Percentiles rank a stretch among this genome's conserved stretches.
Conservation (phyloP, 495 filamentous ascomycete species). For the Talaromyces stipitatus region DNA sequence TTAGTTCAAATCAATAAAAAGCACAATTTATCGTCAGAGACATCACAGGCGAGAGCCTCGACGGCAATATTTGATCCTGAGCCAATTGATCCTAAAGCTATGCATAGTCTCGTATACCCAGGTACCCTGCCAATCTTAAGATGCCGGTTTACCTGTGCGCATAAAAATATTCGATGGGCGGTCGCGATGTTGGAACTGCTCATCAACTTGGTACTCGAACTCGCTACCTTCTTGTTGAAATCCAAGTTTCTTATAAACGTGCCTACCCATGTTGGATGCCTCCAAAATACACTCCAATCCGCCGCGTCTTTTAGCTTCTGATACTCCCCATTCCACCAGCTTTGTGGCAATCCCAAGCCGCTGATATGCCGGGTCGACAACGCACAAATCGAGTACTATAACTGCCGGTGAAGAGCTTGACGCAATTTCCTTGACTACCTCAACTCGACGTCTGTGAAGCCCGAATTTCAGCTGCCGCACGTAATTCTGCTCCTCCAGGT, state of each 20-base stretch:
- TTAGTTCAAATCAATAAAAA: too few species aligned
- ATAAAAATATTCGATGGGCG: constrained; percentile 30
- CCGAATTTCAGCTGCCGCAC: constrained; percentile 21
- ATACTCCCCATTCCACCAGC: constrained; percentile 34
- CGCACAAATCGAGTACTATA: constrained; percentile 31
- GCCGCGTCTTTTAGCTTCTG: constrained; percentile 28
- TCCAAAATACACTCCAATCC: constrained; percentile 29
- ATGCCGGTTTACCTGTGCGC: constrained; percentile 15
- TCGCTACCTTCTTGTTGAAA: constrained; percentile 25
- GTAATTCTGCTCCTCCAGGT: constrained; percentile 28
- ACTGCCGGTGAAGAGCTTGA: constrained; percentile 20
- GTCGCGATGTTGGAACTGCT: constrained; percentile 18
- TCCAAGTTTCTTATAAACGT: constrained; percentile 30
- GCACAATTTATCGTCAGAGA: too few species aligned
- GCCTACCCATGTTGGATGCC: constrained; percentile 35
- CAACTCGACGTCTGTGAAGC: constrained; percentile 19
- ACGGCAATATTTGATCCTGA: too few species aligned
- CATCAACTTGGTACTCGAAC: constrained; percentile 26
- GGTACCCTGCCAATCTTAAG: too few species aligned
- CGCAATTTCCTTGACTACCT: constrained; percentile 21
- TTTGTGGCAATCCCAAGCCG: constrained; percentile 26
- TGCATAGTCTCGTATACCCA: too few species aligned
- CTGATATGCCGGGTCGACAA: constrained; percentile 31
- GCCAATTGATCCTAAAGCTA: too few species aligned
- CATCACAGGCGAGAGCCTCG: too few species aligned